phyloP scores from a whole-genome alignment of 306 rosid genomes.

The Cucumis melo region DNA sequence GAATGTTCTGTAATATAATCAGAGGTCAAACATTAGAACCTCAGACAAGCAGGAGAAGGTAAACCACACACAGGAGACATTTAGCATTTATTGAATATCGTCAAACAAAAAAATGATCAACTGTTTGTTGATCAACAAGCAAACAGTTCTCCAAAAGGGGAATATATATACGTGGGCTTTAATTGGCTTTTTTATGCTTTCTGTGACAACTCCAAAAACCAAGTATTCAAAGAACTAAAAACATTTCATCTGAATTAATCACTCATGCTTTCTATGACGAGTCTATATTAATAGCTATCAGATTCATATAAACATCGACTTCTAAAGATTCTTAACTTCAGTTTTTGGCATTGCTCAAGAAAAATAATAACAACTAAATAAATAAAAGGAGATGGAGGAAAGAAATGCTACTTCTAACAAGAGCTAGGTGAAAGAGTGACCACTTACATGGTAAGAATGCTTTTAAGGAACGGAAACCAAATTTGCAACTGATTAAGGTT shows the following conservation, averaged over 20 bases:
- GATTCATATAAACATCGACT: not conserved
- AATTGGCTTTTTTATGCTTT: not conserved
- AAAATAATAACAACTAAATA: too few species aligned
- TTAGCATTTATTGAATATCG: not conserved
- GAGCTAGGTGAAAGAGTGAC: slow-evolving; percentile 1
- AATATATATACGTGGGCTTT: not conserved
- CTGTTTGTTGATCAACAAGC: not conserved
- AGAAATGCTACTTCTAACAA: not conserved
- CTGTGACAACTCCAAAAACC: not conserved
- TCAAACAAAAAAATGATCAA: not conserved
- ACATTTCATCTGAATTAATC: not conserved
- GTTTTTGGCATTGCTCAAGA: not conserved
- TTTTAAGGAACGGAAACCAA: slow-evolving; percentile 74
- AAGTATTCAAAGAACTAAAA: not conserved
- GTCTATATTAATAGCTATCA: not conserved
- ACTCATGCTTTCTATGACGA: not conserved
- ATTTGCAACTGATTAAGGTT: slow-evolving; percentile 64
- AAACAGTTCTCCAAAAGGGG: not conserved
- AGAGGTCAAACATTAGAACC: not conserved
- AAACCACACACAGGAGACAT: not conserved
- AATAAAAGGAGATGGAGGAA: not conserved
- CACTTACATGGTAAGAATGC: slow-evolving; percentile 72
- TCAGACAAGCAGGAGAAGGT: not conserved
- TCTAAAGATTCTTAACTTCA: not conserved
- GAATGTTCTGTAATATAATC: slow-evolving; percentile 41